These are phyloP conservation scores for Neopestalotiopsis sp. DNA, from an alignment of 2,329 filamentous ascomycete species.

Conservation along the genomic window DNA sequence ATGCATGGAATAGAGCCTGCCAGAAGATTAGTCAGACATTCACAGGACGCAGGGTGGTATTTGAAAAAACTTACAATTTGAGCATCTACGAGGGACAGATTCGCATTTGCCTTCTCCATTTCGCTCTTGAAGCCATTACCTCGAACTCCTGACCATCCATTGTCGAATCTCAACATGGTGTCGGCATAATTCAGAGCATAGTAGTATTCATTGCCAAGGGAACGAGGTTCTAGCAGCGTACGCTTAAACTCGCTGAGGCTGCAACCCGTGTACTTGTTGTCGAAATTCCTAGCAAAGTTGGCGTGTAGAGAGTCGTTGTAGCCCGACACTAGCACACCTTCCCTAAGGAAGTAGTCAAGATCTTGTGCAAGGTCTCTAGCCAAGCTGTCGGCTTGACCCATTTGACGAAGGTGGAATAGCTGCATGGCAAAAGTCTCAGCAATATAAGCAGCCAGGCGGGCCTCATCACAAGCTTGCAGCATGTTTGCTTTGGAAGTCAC, in stretches of 20 bases:
- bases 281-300: constrained; percentile 86
- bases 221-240: constrained; percentile 66
- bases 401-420: constrained; percentile 82
- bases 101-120: constrained; percentile 85
- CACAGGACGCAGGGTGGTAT: neutral
- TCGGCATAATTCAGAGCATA: constrained; percentile 81
- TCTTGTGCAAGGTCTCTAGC: constrained; percentile 75
- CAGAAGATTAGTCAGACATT: constrained; percentile 31
- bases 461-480: constrained; percentile 63
- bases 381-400: constrained; percentile 67
- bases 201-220: constrained; percentile 79
- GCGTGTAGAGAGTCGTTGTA: constrained; percentile 89
- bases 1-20: constrained; percentile 81
- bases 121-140: constrained; percentile 81
- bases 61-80: constrained; percentile 69
- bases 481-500: constrained; percentile 60
- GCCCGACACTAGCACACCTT: constrained; percentile 76
- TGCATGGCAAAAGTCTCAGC: constrained; percentile 92
- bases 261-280: constrained; percentile 75
- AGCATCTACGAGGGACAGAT: constrained; percentile 89
- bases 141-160: constrained; percentile 73
- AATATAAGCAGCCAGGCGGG: constrained; percentile 78
- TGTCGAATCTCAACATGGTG: constrained; percentile 76
- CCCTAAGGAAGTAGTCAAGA: constrained; percentile 78
- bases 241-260: constrained; percentile 81